A percentile compares a stretch with the other conserved stretches of the same genome.
Conservation (phyloP, 208 protist species). For the Wallacemonas rigidus region DNA sequence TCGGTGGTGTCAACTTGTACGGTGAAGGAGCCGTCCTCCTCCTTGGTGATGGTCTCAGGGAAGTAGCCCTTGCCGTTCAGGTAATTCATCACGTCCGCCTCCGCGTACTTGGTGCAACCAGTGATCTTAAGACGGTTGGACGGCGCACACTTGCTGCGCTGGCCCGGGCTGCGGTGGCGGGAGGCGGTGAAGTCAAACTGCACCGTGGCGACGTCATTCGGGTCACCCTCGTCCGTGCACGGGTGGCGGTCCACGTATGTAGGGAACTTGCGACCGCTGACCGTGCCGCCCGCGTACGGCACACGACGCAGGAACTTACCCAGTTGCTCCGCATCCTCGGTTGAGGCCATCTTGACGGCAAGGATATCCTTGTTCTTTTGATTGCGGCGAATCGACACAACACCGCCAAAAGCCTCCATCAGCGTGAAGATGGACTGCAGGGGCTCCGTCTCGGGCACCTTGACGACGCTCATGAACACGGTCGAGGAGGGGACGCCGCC, state of each 20-base stretch:
- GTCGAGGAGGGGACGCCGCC: constrained; percentile 43
- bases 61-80: constrained; percentile 77
- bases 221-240: constrained; percentile 86
- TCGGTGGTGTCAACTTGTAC: constrained; percentile 66
- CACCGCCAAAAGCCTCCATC: constrained; percentile 83
- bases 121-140: constrained; percentile 82
- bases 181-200: constrained; percentile 90
- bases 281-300: constrained; percentile 74
- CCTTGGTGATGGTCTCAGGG: constrained; percentile 71
- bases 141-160: constrained; percentile 74
- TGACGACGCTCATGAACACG: constrained; percentile 78
- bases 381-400: constrained; percentile 87
- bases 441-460: constrained; percentile 74
- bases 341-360: constrained; percentile 84
- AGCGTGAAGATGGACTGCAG: constrained; percentile 84
- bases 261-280: constrained; percentile 87
- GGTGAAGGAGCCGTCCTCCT: constrained; percentile 75
- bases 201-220: constrained; percentile 61
- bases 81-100: constrained; percentile 85
- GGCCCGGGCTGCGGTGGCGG: constrained; percentile 83
- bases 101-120: constrained; percentile 69
- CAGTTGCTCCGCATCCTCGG: constrained; percentile 75
- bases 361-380: constrained; percentile 89
- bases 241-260: constrained; percentile 84
- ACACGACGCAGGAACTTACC: constrained; percentile 75